Conservation (phyloP, 345 rosid genomes). For the Clarkia xantiana region DNA sequence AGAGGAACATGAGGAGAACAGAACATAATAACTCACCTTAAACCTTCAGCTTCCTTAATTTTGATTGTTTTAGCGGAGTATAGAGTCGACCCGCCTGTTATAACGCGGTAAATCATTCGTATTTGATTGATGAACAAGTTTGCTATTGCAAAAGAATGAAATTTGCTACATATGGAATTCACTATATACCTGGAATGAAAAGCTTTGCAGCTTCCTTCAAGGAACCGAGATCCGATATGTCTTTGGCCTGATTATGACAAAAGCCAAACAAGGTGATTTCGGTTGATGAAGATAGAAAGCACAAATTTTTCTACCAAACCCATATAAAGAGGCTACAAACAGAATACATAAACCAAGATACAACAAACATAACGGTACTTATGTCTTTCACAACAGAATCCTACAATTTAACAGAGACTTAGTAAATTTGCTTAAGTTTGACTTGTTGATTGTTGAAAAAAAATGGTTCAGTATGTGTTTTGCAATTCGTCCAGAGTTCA, state of each 20-base stretch:
- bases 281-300: too few species aligned
- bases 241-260: constrained; percentile 54
- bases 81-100: constrained; percentile 59
- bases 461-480: too few species aligned
- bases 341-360: too few species aligned
- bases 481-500: too few species aligned
- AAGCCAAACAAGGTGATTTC: neutral
- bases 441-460: too few species aligned
- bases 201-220: constrained; percentile 66
- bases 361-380: too few species aligned
- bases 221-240: constrained; percentile 70
- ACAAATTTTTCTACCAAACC: too few species aligned
- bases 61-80: constrained; percentile 74
- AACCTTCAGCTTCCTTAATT: constrained; percentile 83
- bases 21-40: constrained; percentile 34
- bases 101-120: constrained; percentile 5
- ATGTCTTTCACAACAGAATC: too few species aligned
- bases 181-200: constrained; percentile 68
- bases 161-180: neutral
- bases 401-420: too few species aligned
- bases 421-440: too few species aligned
- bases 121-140: neutral
- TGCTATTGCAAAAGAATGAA: constrained; percentile 1
- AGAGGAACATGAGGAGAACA: neutral
- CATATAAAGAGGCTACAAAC: too few species aligned